A percentile compares a stretch with the other conserved stretches of the same genome.
Conservation (phyloP, 75 land plant genomes). For the Isoetes taiwanensis region DNA sequence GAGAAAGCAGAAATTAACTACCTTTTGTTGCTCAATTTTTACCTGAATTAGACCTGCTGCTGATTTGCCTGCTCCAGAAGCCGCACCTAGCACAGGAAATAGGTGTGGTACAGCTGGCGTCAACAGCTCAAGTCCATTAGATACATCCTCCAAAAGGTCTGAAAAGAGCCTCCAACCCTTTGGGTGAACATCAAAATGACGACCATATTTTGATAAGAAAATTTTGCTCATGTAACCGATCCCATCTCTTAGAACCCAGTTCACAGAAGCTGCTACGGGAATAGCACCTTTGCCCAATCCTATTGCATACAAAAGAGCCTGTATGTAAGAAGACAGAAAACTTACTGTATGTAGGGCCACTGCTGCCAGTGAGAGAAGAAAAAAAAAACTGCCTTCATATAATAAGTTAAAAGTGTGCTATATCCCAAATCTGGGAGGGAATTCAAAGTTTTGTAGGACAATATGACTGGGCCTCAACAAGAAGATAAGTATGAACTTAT, state of each 20-base stretch:
- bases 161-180: constrained; percentile 97
- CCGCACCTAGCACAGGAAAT: constrained; percentile 80
- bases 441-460: too few relatives aligned
- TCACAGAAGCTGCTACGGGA: constrained; percentile 94
- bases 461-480: too few relatives aligned
- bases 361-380: background rate
- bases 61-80: constrained; percentile 95
- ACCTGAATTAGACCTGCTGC: constrained; percentile 97
- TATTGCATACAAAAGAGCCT: constrained; percentile 94
- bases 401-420: too few relatives aligned
- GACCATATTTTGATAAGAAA: constrained; percentile 83
- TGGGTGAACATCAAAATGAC: constrained; percentile 98
- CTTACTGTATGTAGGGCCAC: background rate
- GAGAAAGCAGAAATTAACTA: too few relatives aligned
- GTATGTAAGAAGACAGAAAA: background rate
- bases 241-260: constrained; percentile 98
- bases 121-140: constrained; percentile 78
- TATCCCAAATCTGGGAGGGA: too few relatives aligned
- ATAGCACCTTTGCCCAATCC: constrained; percentile 99
- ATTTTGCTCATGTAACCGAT: constrained; percentile 95
- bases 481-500: too few relatives aligned
- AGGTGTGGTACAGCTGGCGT: constrained; percentile 89
- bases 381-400: too few relatives aligned
- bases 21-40: background rate
- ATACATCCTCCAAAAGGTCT: constrained; percentile 78